A percentile compares a stretch with the other conserved stretches of the same genome.
These are phyloP conservation scores for Suillus clintonianus DNA, from an alignment of 768 basidiomycete species.

Conservation along the genomic window DNA sequence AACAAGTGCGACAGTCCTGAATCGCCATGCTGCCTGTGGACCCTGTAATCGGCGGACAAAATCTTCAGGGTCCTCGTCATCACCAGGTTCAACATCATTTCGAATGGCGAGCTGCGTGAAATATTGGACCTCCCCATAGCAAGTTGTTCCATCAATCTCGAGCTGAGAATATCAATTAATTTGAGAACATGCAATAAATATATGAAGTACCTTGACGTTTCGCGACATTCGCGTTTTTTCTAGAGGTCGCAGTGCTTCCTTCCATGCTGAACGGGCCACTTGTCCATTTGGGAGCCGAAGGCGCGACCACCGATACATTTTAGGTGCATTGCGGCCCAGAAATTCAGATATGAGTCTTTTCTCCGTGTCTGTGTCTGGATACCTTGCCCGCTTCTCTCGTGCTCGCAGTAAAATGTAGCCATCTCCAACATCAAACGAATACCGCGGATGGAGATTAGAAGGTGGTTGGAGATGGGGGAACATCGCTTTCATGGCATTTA, in stretches of 20 bases:
- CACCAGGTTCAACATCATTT: neutral
- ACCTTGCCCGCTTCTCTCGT: neutral
- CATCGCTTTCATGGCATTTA: slow-evolving; percentile 15
- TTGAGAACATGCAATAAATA: neutral
- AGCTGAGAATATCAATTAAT: slow-evolving; percentile 4
- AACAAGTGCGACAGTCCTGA: slow-evolving; percentile 18
- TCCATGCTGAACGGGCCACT: slow-evolving; percentile 34
- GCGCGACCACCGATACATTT: slow-evolving; percentile 31
- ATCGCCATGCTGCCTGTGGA: neutral
- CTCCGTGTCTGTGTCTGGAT: slow-evolving; percentile 7
- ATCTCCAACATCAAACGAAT: slow-evolving; percentile 14
- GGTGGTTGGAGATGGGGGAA: slow-evolving; percentile 11
- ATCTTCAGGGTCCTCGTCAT: neutral
- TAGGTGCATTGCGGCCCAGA: no score
- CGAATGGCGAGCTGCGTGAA: slow-evolving; percentile 8
- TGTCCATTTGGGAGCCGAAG: slow-evolving; percentile 40
- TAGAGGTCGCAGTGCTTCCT: slow-evolving; percentile 20
- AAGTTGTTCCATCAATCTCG: neutral
- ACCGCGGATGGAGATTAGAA: slow-evolving; percentile 3
- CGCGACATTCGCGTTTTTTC: slow-evolving; percentile 27
- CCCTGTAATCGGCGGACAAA: no score
- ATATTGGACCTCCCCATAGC: slow-evolving; percentile 16
- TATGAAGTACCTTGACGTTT: slow-evolving; percentile 34
- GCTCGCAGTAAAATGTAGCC: slow-evolving; percentile 15
- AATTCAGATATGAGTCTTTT: no score